Percentiles rank a stretch among this genome's conserved stretches.
These are phyloP conservation scores for Neofusicoccum cordaticola DNA, from an alignment of 2,329 filamentous ascomycete genomes.

Conservation along the genomic window DNA sequence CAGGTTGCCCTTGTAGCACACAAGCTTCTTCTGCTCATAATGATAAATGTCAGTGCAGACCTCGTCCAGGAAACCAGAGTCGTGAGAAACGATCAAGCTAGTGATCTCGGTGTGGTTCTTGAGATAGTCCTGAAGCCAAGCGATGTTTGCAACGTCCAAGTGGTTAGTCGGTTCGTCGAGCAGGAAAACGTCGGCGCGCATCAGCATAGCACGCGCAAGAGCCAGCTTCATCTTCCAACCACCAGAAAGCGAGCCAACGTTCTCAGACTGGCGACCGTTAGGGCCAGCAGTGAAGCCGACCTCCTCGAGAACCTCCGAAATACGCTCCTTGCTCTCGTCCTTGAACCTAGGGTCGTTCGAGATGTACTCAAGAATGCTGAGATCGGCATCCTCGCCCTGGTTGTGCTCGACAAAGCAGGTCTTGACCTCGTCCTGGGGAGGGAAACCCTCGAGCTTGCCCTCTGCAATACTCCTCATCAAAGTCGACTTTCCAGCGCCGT, in stretches of 20 bases:
- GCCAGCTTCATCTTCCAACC: slow-evolving; percentile 99
- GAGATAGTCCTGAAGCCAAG: slow-evolving; percentile 92
- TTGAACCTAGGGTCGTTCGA: slow-evolving; percentile 84
- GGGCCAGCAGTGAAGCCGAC: slow-evolving; percentile 92
- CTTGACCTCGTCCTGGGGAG: slow-evolving; percentile 82
- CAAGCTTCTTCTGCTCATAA: slow-evolving; percentile 96
- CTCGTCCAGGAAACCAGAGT: slow-evolving; percentile 94
- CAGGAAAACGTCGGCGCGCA: slow-evolving; percentile 91
- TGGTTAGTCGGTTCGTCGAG: slow-evolving; percentile 99
- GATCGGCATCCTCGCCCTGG: slow-evolving; percentile 94
- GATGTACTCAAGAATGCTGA: slow-evolving; percentile 92
- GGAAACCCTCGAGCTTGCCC: slow-evolving; percentile 96
- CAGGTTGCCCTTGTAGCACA: slow-evolving; percentile 79
- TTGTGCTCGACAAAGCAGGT: slow-evolving; percentile 99
- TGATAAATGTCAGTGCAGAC: slow-evolving; percentile 99
- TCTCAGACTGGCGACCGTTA: slow-evolving; percentile 82
- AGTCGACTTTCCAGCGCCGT: slow-evolving; percentile 98
- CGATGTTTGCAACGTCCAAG: slow-evolving; percentile 92
- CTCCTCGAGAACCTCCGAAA: slow-evolving; percentile 78
- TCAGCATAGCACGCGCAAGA: slow-evolving; percentile 91
- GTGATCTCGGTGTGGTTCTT: slow-evolving; percentile 96
- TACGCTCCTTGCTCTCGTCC: slow-evolving; percentile 73
- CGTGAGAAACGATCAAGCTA: slow-evolving; percentile 96
- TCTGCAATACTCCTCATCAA: slow-evolving; percentile 95
- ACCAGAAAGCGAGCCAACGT: slow-evolving; percentile 90